A percentile compares a stretch with the other conserved stretches of the same genome.
Evolutionary conservation across 2,329 filamentous ascomycete genomes (phyloP).

Genomic region (Passalora sequoiae): DNA sequence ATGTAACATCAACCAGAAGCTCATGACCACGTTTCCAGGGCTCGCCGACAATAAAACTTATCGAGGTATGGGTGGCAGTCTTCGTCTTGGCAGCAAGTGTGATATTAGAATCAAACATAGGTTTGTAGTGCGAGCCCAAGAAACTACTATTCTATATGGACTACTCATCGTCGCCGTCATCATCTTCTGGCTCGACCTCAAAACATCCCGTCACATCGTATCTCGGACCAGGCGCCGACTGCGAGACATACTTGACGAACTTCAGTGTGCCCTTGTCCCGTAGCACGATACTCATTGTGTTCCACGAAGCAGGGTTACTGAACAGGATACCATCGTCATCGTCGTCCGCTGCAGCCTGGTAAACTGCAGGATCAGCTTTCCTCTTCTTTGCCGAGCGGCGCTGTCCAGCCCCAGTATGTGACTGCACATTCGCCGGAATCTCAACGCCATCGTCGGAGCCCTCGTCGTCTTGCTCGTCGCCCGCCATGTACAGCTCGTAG

Average conservation of each 20-base stretch:
- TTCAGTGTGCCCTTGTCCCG: conserved; percentile 79
- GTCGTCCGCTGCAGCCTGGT: conserved; percentile 59
- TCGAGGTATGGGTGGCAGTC: too few relatives aligned
- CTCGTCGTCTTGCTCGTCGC: conserved; percentile 58
- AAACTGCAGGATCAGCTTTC: conserved; percentile 72
- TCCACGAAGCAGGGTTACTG: conserved; percentile 70
- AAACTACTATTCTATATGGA: too few relatives aligned
- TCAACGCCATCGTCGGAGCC: conserved; percentile 37
- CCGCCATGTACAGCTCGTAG: conserved; percentile 90
- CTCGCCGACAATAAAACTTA: too few relatives aligned
- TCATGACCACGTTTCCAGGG: too few relatives aligned
- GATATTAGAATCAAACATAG: too few relatives aligned
- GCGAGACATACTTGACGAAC: conserved; percentile 95
- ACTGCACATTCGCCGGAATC: conserved; percentile 31
- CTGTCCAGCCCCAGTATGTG: conserved; percentile 45
- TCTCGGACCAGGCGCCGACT: conserved; percentile 74
- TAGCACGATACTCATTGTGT: conserved; percentile 83
- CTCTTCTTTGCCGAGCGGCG: conserved; percentile 36
- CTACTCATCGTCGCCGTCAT: conserved; percentile 48
- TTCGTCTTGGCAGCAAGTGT: too few relatives aligned
- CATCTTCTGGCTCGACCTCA: conserved; percentile 52
- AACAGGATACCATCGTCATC: conserved; percentile 74
- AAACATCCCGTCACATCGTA: conserved; percentile 85
- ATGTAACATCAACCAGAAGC: too few relatives aligned
- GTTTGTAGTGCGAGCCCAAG: too few relatives aligned